Evolutionary conservation across 2,329 filamentous ascomycete species (phyloP).

Genomic region (Calonectria multiphialidica): DNA sequence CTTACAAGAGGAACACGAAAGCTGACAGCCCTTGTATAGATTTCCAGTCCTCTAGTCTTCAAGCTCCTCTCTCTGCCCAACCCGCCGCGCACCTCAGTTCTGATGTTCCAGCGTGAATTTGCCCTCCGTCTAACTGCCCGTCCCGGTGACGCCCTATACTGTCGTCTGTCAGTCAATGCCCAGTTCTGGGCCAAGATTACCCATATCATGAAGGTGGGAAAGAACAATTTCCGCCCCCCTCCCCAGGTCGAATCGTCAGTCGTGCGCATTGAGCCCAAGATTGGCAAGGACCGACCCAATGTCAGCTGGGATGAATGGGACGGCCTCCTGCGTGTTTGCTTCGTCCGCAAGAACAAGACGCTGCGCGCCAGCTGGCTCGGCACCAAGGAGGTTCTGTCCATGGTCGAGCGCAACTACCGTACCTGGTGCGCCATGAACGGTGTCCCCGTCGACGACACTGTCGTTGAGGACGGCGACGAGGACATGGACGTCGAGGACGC

Average conservation of each 20-base stretch:
- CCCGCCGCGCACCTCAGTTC: constrained; percentile 84
- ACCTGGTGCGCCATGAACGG: constrained; percentile 92
- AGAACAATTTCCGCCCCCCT: constrained; percentile 96
- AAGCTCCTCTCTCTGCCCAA: constrained; percentile 86
- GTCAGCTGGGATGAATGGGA: constrained; percentile 98
- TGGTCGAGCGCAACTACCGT: constrained; percentile 89
- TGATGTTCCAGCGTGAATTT: constrained; percentile 98
- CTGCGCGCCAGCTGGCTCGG: constrained; percentile 85
- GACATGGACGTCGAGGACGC: constrained; percentile 55
- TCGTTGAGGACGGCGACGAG: constrained; percentile 58
- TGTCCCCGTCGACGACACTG: constrained; percentile 79
- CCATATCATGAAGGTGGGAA: constrained; percentile 92
- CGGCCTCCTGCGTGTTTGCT: constrained; percentile 81
- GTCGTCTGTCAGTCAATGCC: constrained; percentile 89
- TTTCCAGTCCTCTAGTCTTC: constrained; percentile 93
- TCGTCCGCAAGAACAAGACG: constrained; percentile 88
- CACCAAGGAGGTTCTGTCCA: constrained; percentile 81
- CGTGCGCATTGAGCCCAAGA: constrained; percentile 89
- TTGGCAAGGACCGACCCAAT: constrained; percentile 79
- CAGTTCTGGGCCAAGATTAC: constrained; percentile 82
- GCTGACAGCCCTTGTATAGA: constrained; percentile 60
- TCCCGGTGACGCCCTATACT: constrained; percentile 90
- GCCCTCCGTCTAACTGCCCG: constrained; percentile 90
- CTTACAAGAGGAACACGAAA: not conserved
- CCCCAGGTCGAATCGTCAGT: constrained; percentile 93